These are phyloP conservation scores for Harrya chromipes DNA, from an alignment of 768 basidiomycete genomes.

Conservation along the genomic window DNA sequence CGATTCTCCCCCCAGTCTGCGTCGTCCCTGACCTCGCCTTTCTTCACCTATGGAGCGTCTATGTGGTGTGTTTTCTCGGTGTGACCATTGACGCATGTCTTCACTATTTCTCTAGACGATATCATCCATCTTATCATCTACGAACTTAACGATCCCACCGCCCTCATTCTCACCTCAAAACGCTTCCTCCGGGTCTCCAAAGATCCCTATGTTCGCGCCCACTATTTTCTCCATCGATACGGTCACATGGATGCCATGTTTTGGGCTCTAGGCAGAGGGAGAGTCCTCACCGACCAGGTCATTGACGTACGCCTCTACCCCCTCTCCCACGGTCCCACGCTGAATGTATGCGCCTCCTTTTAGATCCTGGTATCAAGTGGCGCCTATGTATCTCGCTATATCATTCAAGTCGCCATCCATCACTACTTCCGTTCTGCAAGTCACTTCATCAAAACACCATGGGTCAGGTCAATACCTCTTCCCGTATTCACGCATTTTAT, in stretches of 20 bases:
- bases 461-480: slow-evolving; percentile 66
- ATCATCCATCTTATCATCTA: slow-evolving; percentile 71
- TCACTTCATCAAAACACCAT: slow-evolving; percentile 72
- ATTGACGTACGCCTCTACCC: slow-evolving; percentile 54
- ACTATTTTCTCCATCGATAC: slow-evolving; percentile 74
- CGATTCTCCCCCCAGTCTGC: slow-evolving; percentile 1
- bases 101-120: slow-evolving; percentile 43
- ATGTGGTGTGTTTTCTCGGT: slow-evolving; percentile 49
- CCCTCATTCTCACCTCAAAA: slow-evolving; percentile 54
- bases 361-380: slow-evolving; percentile 74
- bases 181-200: slow-evolving; percentile 61
- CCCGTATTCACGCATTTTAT: slow-evolving; percentile 64
- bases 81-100: slow-evolving; percentile 4
- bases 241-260: slow-evolving; percentile 69
- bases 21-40: not conserved
- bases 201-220: slow-evolving; percentile 73
- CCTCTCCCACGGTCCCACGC: slow-evolving; percentile 16
- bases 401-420: slow-evolving; percentile 73
- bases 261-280: slow-evolving; percentile 72
- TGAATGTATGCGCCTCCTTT: slow-evolving; percentile 26
- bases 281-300: slow-evolving; percentile 58
- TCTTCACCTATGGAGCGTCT: slow-evolving; percentile 54
- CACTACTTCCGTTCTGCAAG: slow-evolving; percentile 72
- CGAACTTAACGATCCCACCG: slow-evolving; percentile 62
- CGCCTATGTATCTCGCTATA: slow-evolving; percentile 75